Evolutionary conservation across 2,329 filamentous ascomycete genomes (phyloP), one percentile per base, ranked within the genome.

Genomic region (Talaromyces amestolkiae): DNA sequence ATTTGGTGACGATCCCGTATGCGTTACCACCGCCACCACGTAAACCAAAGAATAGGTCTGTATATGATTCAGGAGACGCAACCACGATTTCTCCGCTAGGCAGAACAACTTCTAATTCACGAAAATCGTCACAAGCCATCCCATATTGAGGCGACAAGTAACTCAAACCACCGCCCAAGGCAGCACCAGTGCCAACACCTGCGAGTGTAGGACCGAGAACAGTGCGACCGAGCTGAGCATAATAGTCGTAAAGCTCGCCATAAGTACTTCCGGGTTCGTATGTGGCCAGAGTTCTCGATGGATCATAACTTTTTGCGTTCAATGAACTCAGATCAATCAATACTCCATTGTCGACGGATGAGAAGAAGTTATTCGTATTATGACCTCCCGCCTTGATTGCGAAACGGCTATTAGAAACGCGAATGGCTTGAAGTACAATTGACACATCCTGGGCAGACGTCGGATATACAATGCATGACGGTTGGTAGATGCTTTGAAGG

Each of bases 381-480:
- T 74, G 72, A 2, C 72, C 72, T 4, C 71, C 72, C 2, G 71
- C 70, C 60, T 72, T 74, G 54, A 74, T 64, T 45, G 72, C 72
- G 59, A 72, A 72, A 22, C 70, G 69, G 49, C 67, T 70, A 22
- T 65, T 71, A 27, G 71, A 70, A 15, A 66, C 68, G 19, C 67
- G 69, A 27, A 74, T 70, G 5, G 72, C 71, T 45, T 70, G 65
- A 3, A 74, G 54, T n/a, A 68, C 61, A 9, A 65, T 58, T n/a
- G 72, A 74, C 13, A 74, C 71, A 61, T 74, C 72, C 43, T 72
- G 68, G 1, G 72, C 69, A 0, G 70, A 69, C 9, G 64, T 51
- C 2, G 72, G 71, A 61, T 73, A 72, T 6, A 74, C 67, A 17
- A 74, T 66, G 37, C 72, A 74, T 0, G 72, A 68, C 0, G 72